Conservation (phyloP, 2,329 filamentous ascomycete genomes). For the Colletotrichum sp. region DNA sequence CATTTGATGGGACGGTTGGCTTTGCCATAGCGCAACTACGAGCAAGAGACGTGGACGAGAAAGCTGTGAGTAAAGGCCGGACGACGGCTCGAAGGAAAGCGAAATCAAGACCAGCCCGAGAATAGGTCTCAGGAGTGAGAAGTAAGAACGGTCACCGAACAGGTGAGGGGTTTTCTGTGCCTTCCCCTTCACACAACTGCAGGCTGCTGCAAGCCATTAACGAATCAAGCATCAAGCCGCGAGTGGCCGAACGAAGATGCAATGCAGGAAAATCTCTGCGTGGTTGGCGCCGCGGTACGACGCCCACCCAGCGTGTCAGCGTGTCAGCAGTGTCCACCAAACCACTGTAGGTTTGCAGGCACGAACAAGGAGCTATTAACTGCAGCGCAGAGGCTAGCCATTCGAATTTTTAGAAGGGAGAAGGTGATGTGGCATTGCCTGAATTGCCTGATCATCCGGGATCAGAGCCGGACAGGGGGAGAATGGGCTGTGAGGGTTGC, state of each 20-base stretch:
- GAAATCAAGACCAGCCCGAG: neutral
- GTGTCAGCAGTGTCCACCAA: neutral
- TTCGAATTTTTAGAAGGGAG: neutral
- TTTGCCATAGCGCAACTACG: neutral
- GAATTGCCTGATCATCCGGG: constrained; percentile 23
- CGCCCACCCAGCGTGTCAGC: neutral
- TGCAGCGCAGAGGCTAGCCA: neutral
- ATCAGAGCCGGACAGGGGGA: constrained; percentile 18
- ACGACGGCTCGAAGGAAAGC: neutral
- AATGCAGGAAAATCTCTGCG: constrained; percentile 4
- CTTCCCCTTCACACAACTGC: neutral
- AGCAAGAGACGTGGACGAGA: neutral
- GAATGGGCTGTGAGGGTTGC: constrained; percentile 12
- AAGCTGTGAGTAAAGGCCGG: neutral
- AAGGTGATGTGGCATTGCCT: constrained; percentile 14
- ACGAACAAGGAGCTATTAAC: neutral
- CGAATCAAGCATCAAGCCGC: neutral
- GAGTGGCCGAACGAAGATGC: neutral
- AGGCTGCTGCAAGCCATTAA: neutral
- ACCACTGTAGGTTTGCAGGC: constrained; percentile 14
- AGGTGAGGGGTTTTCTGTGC: neutral
- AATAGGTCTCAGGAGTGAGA: neutral
- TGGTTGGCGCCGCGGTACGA: neutral
- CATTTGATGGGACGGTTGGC: neutral
- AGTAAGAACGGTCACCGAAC: neutral